Evolutionary conservation across 2,329 filamentous ascomycete species (phyloP), one percentile per base, ranked within the genome.

Genomic region (Canariomyces notabilis): DNA sequence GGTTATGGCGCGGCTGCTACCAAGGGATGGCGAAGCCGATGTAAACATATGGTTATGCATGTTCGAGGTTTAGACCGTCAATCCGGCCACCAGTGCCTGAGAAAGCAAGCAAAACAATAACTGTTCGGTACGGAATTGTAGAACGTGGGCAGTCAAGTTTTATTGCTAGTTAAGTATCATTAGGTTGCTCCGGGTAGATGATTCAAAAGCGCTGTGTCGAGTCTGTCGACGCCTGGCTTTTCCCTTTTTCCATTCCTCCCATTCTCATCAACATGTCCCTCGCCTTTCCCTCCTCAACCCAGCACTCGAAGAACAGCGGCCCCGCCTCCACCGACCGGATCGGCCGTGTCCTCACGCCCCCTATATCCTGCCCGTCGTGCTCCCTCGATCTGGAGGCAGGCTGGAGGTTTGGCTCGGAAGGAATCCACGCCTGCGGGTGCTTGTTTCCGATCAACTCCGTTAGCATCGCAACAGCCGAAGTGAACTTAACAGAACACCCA

Each of bases 301-400:
- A 71, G 69, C 83, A 73, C 70, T 85, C 82, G 62, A 84, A 72
- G 66, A 83, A 72, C 45, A 87, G 57, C 52, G 82, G 71, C 37
- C 82, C 72, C 41, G 81, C 72, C 48, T 72, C 71, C 1, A 81
- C 73, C 5, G 75, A 67, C 26, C 77, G 72, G 29, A 82, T 61
- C 9, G 78, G 70, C 1, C 63, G 73, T 1, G 73, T 77, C 37
- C 62, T 69, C 2, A 62, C 61, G 5, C 68, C 69, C 5, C 65
- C 65, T 2, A 70, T 39, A 42, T 66, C 66, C 26, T 55, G 41
- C 9, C 64, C 66, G 5, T 51, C 21, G 23, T 48, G 8, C 38
- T 19, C 19, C 19, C 57, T 62, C n/a, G 63, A 62, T 7, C 16
- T 31, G 8, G 32, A 36, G n/a, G 56, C 53, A 2, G 67, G 64